phyloP scores from a whole-genome alignment of 768 basidiomycete species.

The Collybiopsis luxurians region DNA sequence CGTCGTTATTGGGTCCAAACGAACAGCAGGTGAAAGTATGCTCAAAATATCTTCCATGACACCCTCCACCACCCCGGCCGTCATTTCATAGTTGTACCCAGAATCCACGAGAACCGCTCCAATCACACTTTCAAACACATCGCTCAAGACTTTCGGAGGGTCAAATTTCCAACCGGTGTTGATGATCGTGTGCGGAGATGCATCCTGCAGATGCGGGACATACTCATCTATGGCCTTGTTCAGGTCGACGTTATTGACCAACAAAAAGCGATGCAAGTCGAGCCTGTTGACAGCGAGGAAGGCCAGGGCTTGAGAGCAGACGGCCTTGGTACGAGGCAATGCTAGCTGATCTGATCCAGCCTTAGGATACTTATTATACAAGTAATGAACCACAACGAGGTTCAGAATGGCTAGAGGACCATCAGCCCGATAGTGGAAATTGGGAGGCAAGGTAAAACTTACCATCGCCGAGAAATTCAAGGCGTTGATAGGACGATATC shows the following conservation, averaged over 20 bases:
- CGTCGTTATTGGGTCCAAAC: constrained; percentile 70
- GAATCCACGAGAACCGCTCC: constrained; percentile 85
- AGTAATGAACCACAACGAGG: constrained; percentile 67
- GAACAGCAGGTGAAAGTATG: constrained; percentile 54
- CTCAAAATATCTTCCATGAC: constrained; percentile 69
- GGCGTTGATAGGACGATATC: constrained; percentile 70
- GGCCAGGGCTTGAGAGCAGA: constrained; percentile 75
- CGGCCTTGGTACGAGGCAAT: constrained; percentile 63
- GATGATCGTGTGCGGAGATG: constrained; percentile 61
- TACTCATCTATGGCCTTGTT: constrained; percentile 61
- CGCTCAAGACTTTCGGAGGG: constrained; percentile 83
- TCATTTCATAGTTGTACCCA: constrained; percentile 69
- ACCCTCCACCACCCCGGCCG: constrained; percentile 54
- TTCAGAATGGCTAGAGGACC: constrained; percentile 58
- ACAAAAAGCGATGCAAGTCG: constrained; percentile 63
- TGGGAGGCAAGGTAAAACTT: constrained; percentile 21
- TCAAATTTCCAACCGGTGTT: constrained; percentile 76
- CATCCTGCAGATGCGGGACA: constrained; percentile 53
- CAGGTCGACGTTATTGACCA: constrained; percentile 68
- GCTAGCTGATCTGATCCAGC: constrained; percentile 79
- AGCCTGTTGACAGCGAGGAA: constrained; percentile 65
- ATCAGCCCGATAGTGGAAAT: constrained; percentile 3
- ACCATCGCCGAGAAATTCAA: constrained; percentile 93
- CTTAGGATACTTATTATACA: constrained; percentile 65
- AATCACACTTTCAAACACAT: constrained; percentile 81